A percentile compares a stretch with the other conserved stretches of the same genome.
phyloP scores from a whole-genome alignment of 805 yeast species.

The Pichia rugopelliculosa region DNA sequence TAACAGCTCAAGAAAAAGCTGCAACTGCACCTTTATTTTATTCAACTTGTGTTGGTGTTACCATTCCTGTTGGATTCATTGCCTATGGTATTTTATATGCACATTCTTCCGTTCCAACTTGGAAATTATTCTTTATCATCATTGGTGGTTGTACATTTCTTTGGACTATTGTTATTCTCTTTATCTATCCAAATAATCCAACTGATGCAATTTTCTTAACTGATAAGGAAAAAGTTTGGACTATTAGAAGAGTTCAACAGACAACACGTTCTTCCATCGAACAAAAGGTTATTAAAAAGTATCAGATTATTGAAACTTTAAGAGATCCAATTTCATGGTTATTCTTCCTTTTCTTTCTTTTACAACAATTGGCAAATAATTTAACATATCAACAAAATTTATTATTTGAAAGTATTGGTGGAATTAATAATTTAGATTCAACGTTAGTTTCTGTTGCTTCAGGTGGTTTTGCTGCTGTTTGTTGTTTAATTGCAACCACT shows the following conservation, averaged over 20 bases:
- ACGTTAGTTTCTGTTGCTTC: conserved; percentile 48
- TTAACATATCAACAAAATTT: conserved; percentile 46
- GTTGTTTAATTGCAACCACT: conserved; percentile 32
- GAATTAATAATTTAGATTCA: conserved; percentile 34
- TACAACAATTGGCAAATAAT: conserved; percentile 45
- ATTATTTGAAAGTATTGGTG: conserved; percentile 37
- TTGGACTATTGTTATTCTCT: conserved; percentile 28
- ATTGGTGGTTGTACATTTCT: conserved; percentile 46
- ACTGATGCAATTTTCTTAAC: conserved; percentile 41
- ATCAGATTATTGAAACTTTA: conserved; percentile 44
- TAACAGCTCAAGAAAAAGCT: conserved; percentile 38
- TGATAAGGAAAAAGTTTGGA: conserved; percentile 43
- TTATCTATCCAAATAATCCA: conserved; percentile 51
- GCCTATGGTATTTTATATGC: conserved; percentile 31
- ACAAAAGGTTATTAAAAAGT: conserved; percentile 38
- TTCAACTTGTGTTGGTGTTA: conserved; percentile 39
- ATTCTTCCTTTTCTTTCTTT: conserved; percentile 33
- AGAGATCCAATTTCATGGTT: conserved; percentile 43
- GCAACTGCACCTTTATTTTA: conserved; percentile 48
- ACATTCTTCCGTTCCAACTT: conserved; percentile 17
- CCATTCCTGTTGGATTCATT: conserved; percentile 36
- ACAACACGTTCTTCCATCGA: conserved; percentile 35
- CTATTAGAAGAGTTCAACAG: conserved; percentile 36
- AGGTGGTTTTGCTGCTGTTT: conserved; percentile 40
- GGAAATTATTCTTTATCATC: conserved; percentile 33